phyloP scores from a whole-genome alignment of 495 filamentous ascomycete species.

The Penicillium daleae region DNA sequence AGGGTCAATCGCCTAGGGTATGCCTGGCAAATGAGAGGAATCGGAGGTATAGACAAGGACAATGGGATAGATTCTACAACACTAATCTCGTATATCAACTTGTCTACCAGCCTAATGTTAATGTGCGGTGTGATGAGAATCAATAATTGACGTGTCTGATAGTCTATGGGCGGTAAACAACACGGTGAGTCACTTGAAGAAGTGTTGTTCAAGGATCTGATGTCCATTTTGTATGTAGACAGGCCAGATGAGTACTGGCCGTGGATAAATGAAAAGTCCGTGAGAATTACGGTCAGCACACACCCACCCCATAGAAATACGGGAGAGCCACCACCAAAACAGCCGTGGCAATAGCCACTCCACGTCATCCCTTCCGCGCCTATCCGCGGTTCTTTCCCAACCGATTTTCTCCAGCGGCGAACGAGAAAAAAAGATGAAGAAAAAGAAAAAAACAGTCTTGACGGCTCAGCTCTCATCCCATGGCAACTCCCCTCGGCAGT shows the following conservation, averaged over 20 bases:
- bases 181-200: neutral
- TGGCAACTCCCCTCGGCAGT: slow-evolving; percentile 10
- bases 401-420: neutral
- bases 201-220: neutral
- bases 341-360: slow-evolving; percentile 24
- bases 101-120: neutral
- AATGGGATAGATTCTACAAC: neutral
- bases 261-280: slow-evolving; percentile 11
- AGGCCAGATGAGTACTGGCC: neutral
- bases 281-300: slow-evolving; percentile 5
- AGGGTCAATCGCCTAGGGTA: neutral
- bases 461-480: slow-evolving; percentile 6
- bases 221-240: neutral
- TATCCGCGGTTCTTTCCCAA: slow-evolving; percentile 23
- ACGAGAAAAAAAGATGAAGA: neutral
- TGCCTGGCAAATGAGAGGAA: neutral
- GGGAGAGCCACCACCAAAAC: neutral
- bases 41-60: neutral
- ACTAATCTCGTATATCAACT: neutral
- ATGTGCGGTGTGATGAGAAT: slow-evolving; percentile 15
- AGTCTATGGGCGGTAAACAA: neutral
- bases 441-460: no score
- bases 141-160: slow-evolving; percentile 19
- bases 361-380: slow-evolving; percentile 20
- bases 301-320: neutral